phyloP scores from a whole-genome alignment of 176 grass and related monocot species.

The Carex myosuroides region DNA sequence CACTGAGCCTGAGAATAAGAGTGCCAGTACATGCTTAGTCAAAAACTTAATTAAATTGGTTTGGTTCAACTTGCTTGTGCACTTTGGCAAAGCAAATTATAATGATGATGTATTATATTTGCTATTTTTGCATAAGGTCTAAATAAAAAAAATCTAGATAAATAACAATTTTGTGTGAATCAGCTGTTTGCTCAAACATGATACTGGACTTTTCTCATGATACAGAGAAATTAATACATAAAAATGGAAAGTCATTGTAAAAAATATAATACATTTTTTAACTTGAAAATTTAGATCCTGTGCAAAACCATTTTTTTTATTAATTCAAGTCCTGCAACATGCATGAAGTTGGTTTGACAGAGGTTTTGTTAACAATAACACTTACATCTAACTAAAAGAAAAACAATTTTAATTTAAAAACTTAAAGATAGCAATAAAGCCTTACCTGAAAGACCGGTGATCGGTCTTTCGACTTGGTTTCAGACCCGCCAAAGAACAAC shows the following conservation, averaged over 20 bases:
- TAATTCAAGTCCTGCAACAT: not conserved
- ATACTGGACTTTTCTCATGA: not conserved
- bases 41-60: not conserved
- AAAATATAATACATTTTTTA: not conserved
- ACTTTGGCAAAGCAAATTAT: not conserved
- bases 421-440: not conserved
- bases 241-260: not conserved
- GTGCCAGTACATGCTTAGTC: not conserved
- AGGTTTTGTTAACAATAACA: not conserved
- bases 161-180: slow-evolving; percentile 1
- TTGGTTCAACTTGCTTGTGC: not conserved
- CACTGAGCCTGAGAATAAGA: slow-evolving; percentile 59
- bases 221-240: not conserved
- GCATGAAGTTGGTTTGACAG: not conserved
- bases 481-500: slow-evolving; percentile 75
- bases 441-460: slow-evolving; percentile 32
- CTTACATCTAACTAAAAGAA: too few relatives aligned
- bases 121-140: not conserved
- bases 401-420: not conserved
- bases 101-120: not conserved
- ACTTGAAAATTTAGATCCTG: not conserved
- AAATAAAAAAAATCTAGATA: not conserved
- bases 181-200: not conserved
- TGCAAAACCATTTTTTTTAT: too few relatives aligned
- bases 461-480: slow-evolving; percentile 46